phyloP scores from a whole-genome alignment of 371 early-diverging fungal species.

The Blastocladiella emersonii region DNA sequence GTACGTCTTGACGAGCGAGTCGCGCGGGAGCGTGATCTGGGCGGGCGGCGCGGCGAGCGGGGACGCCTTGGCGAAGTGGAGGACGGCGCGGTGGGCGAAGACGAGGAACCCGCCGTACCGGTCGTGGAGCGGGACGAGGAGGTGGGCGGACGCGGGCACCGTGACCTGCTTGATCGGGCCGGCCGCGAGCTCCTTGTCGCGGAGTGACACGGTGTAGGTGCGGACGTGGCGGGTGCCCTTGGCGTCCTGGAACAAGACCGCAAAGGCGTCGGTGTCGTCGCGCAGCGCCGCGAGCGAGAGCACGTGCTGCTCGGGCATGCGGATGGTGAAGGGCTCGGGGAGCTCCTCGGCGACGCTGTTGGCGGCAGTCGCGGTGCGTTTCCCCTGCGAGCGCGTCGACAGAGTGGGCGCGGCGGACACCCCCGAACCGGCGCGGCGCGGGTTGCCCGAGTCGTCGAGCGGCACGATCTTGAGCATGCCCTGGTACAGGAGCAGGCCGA shows the following conservation, averaged over 20 bases:
- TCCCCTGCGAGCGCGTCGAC: too few species aligned
- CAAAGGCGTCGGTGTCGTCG: slow-evolving; percentile 10
- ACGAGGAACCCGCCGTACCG: slow-evolving; percentile 39
- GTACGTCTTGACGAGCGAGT: slow-evolving; percentile 19
- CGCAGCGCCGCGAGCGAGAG: slow-evolving; percentile 51
- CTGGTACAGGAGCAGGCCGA: slow-evolving; percentile 37
- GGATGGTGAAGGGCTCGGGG: slow-evolving; percentile 8
- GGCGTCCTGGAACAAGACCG: slow-evolving; percentile 58
- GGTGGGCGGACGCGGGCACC: slow-evolving; percentile 33
- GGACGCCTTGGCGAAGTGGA: neutral
- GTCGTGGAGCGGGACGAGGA: slow-evolving; percentile 48
- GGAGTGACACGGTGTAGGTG: slow-evolving; percentile 39
- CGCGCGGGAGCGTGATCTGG: neutral
- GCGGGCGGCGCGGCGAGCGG: neutral
- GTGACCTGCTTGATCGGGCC: slow-evolving; percentile 29
- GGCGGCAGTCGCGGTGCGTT: too few species aligned
- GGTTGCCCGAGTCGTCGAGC: slow-evolving; percentile 22
- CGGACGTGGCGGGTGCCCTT: slow-evolving; percentile 45
- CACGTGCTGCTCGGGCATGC: slow-evolving; percentile 56
- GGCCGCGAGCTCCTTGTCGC: slow-evolving; percentile 28
- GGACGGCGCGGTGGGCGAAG: slow-evolving; percentile 43
- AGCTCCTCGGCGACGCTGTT: too few species aligned
- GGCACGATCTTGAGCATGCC: slow-evolving; percentile 40
- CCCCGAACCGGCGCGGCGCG: too few species aligned
- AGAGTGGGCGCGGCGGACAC: too few species aligned